Evolutionary conservation across 2,329 filamentous ascomycete genomes (phyloP).

Genomic region (Capronia americana): DNA sequence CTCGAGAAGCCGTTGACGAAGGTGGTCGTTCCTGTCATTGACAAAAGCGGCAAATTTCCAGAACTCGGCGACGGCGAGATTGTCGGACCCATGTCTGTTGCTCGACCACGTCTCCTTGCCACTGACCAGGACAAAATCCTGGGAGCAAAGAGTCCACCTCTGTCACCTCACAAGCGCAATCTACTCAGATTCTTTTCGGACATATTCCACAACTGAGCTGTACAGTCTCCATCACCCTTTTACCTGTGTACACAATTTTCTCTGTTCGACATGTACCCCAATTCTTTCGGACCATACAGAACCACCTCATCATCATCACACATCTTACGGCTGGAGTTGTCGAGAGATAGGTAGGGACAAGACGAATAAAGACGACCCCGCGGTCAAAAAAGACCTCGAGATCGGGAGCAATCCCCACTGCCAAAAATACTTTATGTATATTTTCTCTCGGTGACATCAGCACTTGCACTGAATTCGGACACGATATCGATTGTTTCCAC

Average conservation of each 20-base stretch:
- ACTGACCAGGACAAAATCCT: conserved; percentile 37
- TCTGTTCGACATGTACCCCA: conserved; percentile 8
- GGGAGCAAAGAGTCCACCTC: conserved; percentile 52
- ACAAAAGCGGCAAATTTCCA: conserved; percentile 77
- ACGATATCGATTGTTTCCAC: conserved; percentile 3
- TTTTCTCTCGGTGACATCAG: conserved; percentile 7
- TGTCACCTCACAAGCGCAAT: conserved; percentile 51
- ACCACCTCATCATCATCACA: conserved; percentile 6
- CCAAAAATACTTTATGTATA: conserved; percentile 7
- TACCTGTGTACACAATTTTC: conserved; percentile 26
- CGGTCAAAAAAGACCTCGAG: conserved; percentile 6
- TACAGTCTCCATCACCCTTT: conserved; percentile 23
- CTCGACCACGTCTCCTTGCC: conserved; percentile 40
- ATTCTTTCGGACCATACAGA: conserved; percentile 15
- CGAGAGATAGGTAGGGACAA: conserved; percentile 10
- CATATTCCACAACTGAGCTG: conserved; percentile 43
- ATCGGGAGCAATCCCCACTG: conserved; percentile 19
- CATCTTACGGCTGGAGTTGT: conserved; percentile 9
- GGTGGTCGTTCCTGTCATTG: conserved; percentile 59
- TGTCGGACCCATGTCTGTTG: conserved; percentile 82
- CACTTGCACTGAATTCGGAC: background rate
- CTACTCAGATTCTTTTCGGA: conserved; percentile 54
- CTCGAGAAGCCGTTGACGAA: conserved; percentile 50
- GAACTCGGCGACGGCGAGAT: conserved; percentile 89
- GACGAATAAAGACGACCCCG: conserved; percentile 3